Evolutionary conservation across 2,329 filamentous ascomycete species (phyloP), one percentile per base, ranked within the genome.

Genomic region (Neonectria neomacrospora): DNA sequence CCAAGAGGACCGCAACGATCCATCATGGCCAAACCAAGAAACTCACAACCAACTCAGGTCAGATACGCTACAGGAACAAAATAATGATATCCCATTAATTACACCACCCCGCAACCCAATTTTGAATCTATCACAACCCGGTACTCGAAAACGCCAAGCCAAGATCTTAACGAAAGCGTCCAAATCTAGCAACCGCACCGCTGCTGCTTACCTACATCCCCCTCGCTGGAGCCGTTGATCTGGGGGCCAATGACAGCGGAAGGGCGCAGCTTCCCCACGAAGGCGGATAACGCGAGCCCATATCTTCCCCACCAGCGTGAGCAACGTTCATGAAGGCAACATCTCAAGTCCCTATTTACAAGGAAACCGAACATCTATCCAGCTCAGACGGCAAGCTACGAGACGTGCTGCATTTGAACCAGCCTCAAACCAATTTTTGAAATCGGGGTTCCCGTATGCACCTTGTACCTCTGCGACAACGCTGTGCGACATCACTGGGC

Each of bases 371-470:
- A n/a, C 20, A 18, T 44, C 44, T 26, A n/a, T 26, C 14, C n/a
- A n/a, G 16, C 26, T 32, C 34, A n/a, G 18, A 54, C 14, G 34
- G 37, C 20, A 48, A 30, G 4, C 44, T 34, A 5, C 22, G 3
- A 58, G 11, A 28, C 18, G 12, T 8, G 4, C 34, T 14, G 37
- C 34, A 58, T 39, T 34, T n/a, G 23, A 22, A 41, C 8, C 5
- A n/a, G 28, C 11, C 22, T 14, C 18, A 16, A 16, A 18, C 23
- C 23, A 20, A 18, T 5, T 48, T 58, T 55, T 45, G 16, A 28
- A 57, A 12, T 30, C 28, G 26, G 22, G 26, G 44, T 48, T 28
- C 52, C 54, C 61, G 44, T 51, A 73, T 73, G 71, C 54, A 41
- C 55, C 5, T 30, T 54, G 59, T 26, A 48, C 37, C 60, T 41